Conservation (phyloP, 768 basidiomycete species). For the Chalciporus sphaerocephalus region DNA sequence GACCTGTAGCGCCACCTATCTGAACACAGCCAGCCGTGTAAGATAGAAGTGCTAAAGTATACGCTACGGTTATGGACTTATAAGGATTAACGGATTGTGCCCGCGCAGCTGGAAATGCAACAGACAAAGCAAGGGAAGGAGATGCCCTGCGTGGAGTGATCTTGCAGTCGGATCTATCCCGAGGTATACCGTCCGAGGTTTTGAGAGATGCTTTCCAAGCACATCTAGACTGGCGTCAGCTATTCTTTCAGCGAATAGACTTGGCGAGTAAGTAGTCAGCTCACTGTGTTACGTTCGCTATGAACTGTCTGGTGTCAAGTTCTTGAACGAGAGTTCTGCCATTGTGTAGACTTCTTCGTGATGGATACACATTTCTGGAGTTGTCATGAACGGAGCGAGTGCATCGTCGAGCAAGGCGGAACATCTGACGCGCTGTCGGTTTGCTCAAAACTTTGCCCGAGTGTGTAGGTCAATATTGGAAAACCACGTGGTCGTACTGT, state of each 20-base stretch:
- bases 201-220: conserved; percentile 35
- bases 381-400: conserved; percentile 2
- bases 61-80: conserved; percentile 36
- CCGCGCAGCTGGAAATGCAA: conserved; percentile 88
- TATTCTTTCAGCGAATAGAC: conserved; percentile 1
- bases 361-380: not conserved
- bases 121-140: conserved; percentile 81
- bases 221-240: conserved; percentile 36
- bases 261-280: not conserved
- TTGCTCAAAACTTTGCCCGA: not conserved
- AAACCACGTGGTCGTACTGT: not conserved
- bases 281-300: conserved; percentile 37
- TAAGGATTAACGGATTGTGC: conserved; percentile 78
- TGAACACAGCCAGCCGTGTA: conserved; percentile 30
- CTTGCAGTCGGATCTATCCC: conserved; percentile 92
- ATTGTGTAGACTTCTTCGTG: conserved; percentile 15
- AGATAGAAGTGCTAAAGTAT: conserved; percentile 1
- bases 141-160: conserved; percentile 90
- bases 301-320: conserved; percentile 29
- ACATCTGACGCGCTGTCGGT: conserved; percentile 13
- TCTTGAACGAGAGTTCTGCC: conserved; percentile 31
- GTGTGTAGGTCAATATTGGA: not conserved
- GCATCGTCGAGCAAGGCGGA: conserved; percentile 20
- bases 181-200: conserved; percentile 61
- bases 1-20: conserved; percentile 95